These are phyloP conservation scores for Elaeagnus macrophylla DNA, from an alignment of 306 rosid genomes.

Conservation along the genomic window DNA sequence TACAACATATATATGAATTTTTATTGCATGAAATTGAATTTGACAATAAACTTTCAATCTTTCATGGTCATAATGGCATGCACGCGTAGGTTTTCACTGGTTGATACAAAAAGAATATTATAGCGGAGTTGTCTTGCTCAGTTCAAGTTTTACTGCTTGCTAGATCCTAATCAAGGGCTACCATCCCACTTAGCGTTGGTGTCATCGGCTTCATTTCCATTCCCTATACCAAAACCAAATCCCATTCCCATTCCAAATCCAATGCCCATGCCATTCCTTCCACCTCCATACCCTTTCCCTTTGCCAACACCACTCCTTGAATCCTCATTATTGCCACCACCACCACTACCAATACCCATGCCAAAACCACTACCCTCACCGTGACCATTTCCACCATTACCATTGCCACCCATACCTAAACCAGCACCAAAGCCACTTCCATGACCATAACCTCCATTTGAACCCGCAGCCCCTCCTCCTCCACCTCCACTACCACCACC, in stretches of 20 bases:
- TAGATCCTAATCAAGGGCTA: constrained; percentile 16
- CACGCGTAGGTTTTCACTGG: no score
- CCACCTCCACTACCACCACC: constrained; percentile 15
- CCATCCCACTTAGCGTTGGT: not conserved
- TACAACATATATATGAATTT: no score
- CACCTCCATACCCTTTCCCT: constrained; percentile 3
- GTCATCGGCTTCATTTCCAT: not conserved
- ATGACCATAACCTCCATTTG: constrained; percentile 28
- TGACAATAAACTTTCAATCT: no score
- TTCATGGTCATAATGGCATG: no score
- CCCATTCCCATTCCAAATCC: constrained; percentile 55
- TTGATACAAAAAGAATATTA: no score
- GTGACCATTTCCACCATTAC: constrained; percentile 14
- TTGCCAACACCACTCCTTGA: constrained; percentile 17
- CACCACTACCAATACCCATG: constrained; percentile 17
- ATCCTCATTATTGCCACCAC: constrained; percentile 18
- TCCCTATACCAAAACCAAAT: constrained; percentile 42
- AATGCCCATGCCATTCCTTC: constrained; percentile 24
- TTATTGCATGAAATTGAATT: no score
- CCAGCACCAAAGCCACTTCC: constrained; percentile 41
- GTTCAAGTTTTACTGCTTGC: no score
- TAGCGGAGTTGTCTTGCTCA: no score
- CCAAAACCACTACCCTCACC: constrained; percentile 34
- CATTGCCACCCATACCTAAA: constrained; percentile 38
- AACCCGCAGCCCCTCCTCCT: constrained; percentile 20